These are phyloP conservation scores for Cetradonia linearis DNA, from an alignment of 495 filamentous ascomycete species.

Conservation along the genomic window DNA sequence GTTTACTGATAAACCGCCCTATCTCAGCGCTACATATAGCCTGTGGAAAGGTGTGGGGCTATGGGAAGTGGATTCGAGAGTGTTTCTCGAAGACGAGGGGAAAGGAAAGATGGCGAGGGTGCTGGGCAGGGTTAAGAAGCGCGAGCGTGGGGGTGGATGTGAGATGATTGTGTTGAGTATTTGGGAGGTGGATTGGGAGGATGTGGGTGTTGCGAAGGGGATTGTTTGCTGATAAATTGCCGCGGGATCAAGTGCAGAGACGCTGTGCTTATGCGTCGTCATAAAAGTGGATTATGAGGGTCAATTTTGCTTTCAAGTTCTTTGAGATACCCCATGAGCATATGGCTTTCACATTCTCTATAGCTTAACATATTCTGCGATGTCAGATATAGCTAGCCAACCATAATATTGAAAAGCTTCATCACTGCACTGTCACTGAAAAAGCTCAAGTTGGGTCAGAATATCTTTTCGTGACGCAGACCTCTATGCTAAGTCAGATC, in stretches of 20 bases:
- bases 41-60: conserved; percentile 24
- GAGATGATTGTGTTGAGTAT: conserved; percentile 25
- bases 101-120: conserved; percentile 24
- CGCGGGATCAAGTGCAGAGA: conserved; percentile 23
- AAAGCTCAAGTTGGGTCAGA: too few relatives aligned
- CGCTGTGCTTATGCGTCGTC: neutral
- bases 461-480: too few relatives aligned
- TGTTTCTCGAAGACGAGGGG: conserved; percentile 21
- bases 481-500: neutral
- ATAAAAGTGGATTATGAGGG: neutral
- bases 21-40: conserved; percentile 21
- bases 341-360: neutral
- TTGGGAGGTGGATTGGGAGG: conserved; percentile 26
- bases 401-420: neutral
- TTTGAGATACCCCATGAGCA: neutral
- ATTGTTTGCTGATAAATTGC: conserved; percentile 15
- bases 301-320: conserved; percentile 6
- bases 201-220: conserved; percentile 25
- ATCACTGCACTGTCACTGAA: too few relatives aligned
- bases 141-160: conserved; percentile 4
- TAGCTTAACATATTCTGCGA: neutral
- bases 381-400: neutral
- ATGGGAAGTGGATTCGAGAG: conserved; percentile 23
- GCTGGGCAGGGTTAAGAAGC: conserved; percentile 21
- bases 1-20: conserved; percentile 25